These are phyloP conservation scores for Colletotrichum musicola DNA, from an alignment of 2,329 filamentous ascomycete genomes.

Conservation along the genomic window DNA sequence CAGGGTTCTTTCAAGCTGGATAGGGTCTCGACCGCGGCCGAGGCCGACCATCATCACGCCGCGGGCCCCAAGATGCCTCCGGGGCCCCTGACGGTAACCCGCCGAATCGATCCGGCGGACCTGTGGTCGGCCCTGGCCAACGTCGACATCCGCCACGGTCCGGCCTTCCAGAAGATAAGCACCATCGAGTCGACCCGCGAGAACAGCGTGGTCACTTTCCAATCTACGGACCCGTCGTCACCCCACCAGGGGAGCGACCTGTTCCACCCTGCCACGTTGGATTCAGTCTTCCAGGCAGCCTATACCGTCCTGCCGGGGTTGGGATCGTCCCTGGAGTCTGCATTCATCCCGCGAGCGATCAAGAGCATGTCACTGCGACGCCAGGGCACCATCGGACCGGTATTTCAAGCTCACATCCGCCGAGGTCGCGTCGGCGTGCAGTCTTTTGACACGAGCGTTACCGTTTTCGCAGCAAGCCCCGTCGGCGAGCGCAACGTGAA, in stretches of 20 bases:
- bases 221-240: neutral
- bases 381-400: no score
- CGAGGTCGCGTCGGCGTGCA: no score
- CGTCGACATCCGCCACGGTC: neutral
- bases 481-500: no score
- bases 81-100: neutral
- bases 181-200: neutral
- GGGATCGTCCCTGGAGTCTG: no score
- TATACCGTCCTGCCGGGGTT: neutral
- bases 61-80: neutral
- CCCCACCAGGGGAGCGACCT: neutral
- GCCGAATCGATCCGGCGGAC: no score
- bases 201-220: neutral
- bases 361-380: no score
- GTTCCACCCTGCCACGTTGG: neutral
- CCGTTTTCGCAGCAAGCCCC: no score
- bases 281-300: neutral
- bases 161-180: neutral
- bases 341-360: no score
- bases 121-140: neutral
- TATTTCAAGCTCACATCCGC: no score
- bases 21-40: neutral
- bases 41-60: neutral
- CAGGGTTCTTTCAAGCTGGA: constrained; percentile 43
- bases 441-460: no score